Conservation (phyloP, 78 protist genomes). For the Dictyostelium capitatum region DNA sequence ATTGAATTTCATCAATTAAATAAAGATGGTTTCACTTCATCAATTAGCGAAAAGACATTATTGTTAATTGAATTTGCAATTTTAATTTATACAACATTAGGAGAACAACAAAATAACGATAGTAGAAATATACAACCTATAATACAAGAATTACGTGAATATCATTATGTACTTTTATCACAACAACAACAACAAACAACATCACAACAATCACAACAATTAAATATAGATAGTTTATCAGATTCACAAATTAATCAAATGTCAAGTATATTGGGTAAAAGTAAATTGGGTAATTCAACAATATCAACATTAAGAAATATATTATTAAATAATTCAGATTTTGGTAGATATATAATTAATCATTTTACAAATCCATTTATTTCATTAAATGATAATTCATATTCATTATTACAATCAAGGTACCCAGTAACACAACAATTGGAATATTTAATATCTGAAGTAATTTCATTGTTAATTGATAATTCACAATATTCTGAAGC, state of each 20-base stretch:
- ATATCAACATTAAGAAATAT: slow-evolving; percentile 3
- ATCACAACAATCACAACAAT: not conserved
- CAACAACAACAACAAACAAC: slow-evolving; percentile 11
- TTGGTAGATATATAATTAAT: slow-evolving; percentile 14
- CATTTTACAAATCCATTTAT: slow-evolving; percentile 55
- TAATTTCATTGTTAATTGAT: slow-evolving; percentile 10
- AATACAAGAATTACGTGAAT: slow-evolving; percentile 69
- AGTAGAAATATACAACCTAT: slow-evolving; percentile 57
- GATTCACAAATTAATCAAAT: not conserved
- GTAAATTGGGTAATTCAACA: not conserved
- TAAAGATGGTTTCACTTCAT: slow-evolving; percentile 63
- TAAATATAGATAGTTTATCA: slow-evolving; percentile 12
- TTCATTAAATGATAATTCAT: not conserved
- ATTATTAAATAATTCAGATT: not conserved
- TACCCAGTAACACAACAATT: slow-evolving; percentile 62
- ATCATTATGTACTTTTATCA: slow-evolving; percentile 56
- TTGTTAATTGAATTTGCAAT: slow-evolving; percentile 56
- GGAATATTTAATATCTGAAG: slow-evolving; percentile 22
- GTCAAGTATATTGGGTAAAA: not conserved
- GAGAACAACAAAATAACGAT: slow-evolving; percentile 23
- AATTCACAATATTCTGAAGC: slow-evolving; percentile 34
- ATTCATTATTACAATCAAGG: slow-evolving; percentile 4
- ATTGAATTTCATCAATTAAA: slow-evolving; percentile 70
- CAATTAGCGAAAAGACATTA: slow-evolving; percentile 43
- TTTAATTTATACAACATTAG: slow-evolving; percentile 25